Evolutionary conservation across 2,329 filamentous ascomycete species (phyloP).

Genomic region (Sclerotinia glacialis): DNA sequence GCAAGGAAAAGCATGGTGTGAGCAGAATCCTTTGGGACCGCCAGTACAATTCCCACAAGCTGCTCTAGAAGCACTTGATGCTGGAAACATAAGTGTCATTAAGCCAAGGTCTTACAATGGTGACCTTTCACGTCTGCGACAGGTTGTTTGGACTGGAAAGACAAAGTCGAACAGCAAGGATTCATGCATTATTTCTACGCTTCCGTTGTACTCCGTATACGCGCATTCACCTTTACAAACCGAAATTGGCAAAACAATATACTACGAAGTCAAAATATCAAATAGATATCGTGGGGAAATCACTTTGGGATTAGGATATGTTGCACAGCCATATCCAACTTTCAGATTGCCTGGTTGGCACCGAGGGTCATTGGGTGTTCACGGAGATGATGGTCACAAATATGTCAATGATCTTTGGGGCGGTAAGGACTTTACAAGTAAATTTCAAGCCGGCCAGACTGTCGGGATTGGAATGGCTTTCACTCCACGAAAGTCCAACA

Average conservation of each 20-base stretch:
- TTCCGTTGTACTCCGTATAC: constrained; percentile 64
- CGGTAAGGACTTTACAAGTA: constrained; percentile 63
- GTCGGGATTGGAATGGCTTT: constrained; percentile 72
- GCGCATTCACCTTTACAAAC: constrained; percentile 56
- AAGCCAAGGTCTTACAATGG: constrained; percentile 50
- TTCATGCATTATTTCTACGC: constrained; percentile 61
- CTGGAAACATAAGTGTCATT: constrained; percentile 54
- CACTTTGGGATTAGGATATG: constrained; percentile 64
- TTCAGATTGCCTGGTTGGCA: constrained; percentile 83
- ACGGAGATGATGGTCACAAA: constrained; percentile 73
- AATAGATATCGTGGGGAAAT: constrained; percentile 44
- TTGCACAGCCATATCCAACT: constrained; percentile 70
- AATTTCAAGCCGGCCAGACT: constrained; percentile 63
- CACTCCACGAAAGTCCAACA: constrained; percentile 30
- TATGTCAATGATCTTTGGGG: constrained; percentile 75
- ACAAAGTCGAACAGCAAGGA: constrained; percentile 52
- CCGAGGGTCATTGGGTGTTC: constrained; percentile 69
- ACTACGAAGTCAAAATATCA: constrained; percentile 67
- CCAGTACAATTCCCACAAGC: constrained; percentile 51
- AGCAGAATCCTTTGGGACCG: constrained; percentile 54
- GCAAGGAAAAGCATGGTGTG: constrained; percentile 65
- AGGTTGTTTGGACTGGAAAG: constrained; percentile 53
- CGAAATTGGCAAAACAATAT: constrained; percentile 53
- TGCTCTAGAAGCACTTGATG: constrained; percentile 48
- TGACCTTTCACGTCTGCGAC: constrained; percentile 45